phyloP scores from a whole-genome alignment of 2,329 filamentous ascomycete genomes.

The Eurotiales sp. region DNA sequence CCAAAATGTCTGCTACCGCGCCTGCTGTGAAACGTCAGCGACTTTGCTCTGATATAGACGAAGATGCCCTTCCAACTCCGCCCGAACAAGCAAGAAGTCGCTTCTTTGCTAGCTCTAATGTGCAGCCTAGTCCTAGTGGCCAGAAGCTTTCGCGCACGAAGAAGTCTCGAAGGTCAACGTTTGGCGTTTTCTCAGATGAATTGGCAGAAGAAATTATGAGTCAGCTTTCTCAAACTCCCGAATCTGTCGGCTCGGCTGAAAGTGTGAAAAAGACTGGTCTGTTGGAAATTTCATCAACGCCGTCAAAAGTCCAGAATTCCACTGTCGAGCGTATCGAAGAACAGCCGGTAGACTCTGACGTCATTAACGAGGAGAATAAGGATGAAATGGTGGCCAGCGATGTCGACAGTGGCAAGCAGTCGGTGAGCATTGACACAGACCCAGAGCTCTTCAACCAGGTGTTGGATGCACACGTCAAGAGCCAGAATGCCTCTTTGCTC shows the following conservation, averaged over 20 bases:
- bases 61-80: slow-evolving; percentile 28
- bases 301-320: slow-evolving; percentile 1
- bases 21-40: slow-evolving; percentile 50
- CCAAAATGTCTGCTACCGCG: slow-evolving; percentile 39
- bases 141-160: slow-evolving; percentile 34
- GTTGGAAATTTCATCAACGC: not conserved
- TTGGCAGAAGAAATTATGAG: slow-evolving; percentile 49
- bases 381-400: not conserved
- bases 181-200: slow-evolving; percentile 54
- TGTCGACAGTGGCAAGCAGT: not conserved
- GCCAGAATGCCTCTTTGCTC: slow-evolving; percentile 33
- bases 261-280: not conserved
- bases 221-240: slow-evolving; percentile 34
- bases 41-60: slow-evolving; percentile 47
- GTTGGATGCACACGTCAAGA: slow-evolving; percentile 33
- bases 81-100: slow-evolving; percentile 39
- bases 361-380: not conserved
- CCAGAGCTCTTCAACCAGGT: slow-evolving; percentile 30
- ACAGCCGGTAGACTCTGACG: not conserved
- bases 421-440: slow-evolving; percentile 18
- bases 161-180: slow-evolving; percentile 40
- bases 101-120: slow-evolving; percentile 41
- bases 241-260: slow-evolving; percentile 6
- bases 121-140: slow-evolving; percentile 38
- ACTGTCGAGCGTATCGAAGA: not conserved